Evolutionary conservation across 192 early-diverging fungal genomes (phyloP).

Genomic region (Linnemannia elongata): DNA sequence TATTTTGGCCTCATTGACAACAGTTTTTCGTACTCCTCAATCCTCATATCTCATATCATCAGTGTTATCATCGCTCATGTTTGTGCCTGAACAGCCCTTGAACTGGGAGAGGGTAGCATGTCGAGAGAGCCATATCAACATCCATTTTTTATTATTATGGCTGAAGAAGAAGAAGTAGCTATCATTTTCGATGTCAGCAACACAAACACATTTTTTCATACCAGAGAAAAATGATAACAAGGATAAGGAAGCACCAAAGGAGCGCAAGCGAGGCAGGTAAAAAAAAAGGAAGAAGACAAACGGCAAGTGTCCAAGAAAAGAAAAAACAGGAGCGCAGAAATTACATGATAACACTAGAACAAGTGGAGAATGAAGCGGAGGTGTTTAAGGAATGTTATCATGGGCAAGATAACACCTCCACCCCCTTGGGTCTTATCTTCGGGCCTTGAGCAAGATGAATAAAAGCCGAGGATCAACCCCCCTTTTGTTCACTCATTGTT

Average conservation of each 20-base stretch:
- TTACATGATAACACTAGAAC: not conserved
- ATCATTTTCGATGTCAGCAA: constrained; percentile 10
- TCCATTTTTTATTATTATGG: not conserved
- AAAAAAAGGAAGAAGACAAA: too few species aligned
- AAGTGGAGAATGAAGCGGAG: constrained; percentile 1
- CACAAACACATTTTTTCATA: not conserved
- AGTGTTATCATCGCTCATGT: not conserved
- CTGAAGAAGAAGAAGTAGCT: not conserved
- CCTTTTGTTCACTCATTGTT: not conserved
- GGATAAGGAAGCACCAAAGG: not conserved
- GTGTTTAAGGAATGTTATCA: not conserved
- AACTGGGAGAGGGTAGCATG: not conserved
- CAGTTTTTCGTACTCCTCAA: not conserved
- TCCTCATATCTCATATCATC: not conserved
- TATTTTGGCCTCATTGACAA: not conserved
- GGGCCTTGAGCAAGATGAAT: not conserved
- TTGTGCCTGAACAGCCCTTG: not conserved
- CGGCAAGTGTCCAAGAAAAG: not conserved
- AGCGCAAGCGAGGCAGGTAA: not conserved
- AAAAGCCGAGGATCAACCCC: not conserved
- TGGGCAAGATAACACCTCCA: not conserved
- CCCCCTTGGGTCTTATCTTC: constrained; percentile 4
- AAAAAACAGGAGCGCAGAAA: not conserved
- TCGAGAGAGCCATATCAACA: not conserved
- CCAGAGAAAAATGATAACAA: not conserved